These are phyloP conservation scores for Saccharomyces pastorianus DNA, from an alignment of 1,139 yeast genomes.

Conservation along the genomic window DNA sequence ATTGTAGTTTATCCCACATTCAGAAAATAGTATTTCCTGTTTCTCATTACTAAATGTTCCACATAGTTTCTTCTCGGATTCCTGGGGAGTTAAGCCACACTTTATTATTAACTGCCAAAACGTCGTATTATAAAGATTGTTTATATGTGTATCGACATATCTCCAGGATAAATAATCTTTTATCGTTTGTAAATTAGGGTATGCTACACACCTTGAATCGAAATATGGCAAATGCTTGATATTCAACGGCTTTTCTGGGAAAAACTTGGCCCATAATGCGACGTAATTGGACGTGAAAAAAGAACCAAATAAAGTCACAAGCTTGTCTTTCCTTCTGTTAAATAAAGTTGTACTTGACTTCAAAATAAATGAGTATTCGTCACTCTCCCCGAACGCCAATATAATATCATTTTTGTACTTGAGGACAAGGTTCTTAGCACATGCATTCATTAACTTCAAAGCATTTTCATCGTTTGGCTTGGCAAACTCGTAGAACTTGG, in stretches of 20 bases:
- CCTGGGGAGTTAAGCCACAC: slow-evolving; percentile 65
- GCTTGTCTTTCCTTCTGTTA: slow-evolving; percentile 72
- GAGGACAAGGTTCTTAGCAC: slow-evolving; percentile 52
- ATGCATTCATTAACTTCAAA: slow-evolving; percentile 66
- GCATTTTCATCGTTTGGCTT: slow-evolving; percentile 87
- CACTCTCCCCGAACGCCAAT: slow-evolving; percentile 90
- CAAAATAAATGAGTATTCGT: slow-evolving; percentile 81
- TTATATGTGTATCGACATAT: slow-evolving; percentile 94
- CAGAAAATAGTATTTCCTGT: slow-evolving; percentile 70
- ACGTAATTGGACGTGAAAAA: slow-evolving; percentile 73
- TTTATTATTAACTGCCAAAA: slow-evolving; percentile 78
- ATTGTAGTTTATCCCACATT: slow-evolving; percentile 81
- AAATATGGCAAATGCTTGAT: slow-evolving; percentile 62
- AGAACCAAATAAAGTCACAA: slow-evolving; percentile 74
- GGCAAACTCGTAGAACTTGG: slow-evolving; percentile 59
- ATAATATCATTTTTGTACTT: slow-evolving; percentile 59
- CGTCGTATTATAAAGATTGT: slow-evolving; percentile 84
- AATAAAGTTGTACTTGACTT: slow-evolving; percentile 55
- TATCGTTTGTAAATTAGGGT: slow-evolving; percentile 56
- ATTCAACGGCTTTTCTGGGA: slow-evolving; percentile 40
- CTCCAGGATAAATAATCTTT: slow-evolving; percentile 91
- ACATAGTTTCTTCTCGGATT: slow-evolving; percentile 63
- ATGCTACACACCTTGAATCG: slow-evolving; percentile 83
- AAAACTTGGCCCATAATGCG: slow-evolving; percentile 53
- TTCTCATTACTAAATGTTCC: slow-evolving; percentile 77